Evolutionary conservation across 345 rosid species (phyloP), one percentile per base, ranked within the genome.

Genomic region (Isatis tinctoria): DNA sequence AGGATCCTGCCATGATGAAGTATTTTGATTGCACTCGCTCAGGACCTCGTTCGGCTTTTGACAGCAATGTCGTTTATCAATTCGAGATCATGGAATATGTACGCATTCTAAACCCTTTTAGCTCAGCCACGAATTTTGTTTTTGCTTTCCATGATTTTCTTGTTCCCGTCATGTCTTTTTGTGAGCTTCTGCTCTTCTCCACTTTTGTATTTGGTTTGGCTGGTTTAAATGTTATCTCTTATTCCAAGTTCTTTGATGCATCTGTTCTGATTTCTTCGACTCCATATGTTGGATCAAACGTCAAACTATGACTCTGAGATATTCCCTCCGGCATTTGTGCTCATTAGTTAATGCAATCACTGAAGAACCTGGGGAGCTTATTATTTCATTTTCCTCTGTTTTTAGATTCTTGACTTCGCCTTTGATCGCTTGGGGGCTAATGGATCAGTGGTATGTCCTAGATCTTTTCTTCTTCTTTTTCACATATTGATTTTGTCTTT

Each of bases 71-170:
- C 70, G 99, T 95, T 79, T 90, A 83, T 67, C 97, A 95, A 72
- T 95, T 92, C 73, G 97, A 92, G 90, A 85, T 83, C 58, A 95
- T 95, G 97, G 99, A 95, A 90, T 95, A 88, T 80, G 97, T 95
- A 81, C 36, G 93, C 58, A 16, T 58, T 33, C 59, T 33, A 26
- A 17, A 58, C 35, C 47, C 4, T 4, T 65, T 70, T 20, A 17
- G 6, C 35, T 20, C 54, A 6, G 8, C 48, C 4, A 43, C 8
- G 48, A 45, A 4, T 45, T 45, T 1, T 45, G 8, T 44, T 44
- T 18, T 6, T 45, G 16, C 6, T 45, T 3, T 10, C 64, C 35
- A 17, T 11, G 13, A 9, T 3, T 27, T 72, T 17, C 12, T 49
- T 26, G 9, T 40, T 12, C 22, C 16, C 33, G 13, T 40, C 39